Evolutionary conservation across 345 rosid species (phyloP).

Genomic region (Luvunga scandens): DNA sequence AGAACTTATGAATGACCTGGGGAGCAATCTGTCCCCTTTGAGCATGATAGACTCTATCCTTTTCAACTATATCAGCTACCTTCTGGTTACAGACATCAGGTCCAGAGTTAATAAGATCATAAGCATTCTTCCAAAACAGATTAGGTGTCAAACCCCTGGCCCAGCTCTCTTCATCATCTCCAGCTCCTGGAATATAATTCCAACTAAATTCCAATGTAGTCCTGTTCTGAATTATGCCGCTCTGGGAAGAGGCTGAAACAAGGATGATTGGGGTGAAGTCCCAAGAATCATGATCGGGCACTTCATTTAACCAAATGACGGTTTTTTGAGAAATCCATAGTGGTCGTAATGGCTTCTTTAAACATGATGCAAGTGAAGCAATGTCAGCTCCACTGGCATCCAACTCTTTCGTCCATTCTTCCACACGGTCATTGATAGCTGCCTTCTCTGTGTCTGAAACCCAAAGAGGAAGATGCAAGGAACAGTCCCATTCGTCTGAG

Average conservation of each 20-base stretch:
- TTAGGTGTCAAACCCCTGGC: constrained; percentile 79
- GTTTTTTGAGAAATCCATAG: constrained; percentile 89
- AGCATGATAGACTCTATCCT: constrained; percentile 67
- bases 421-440: constrained; percentile 59
- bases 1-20: constrained; percentile 46
- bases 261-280: constrained; percentile 86
- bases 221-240: constrained; percentile 37
- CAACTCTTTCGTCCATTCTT: constrained; percentile 68
- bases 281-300: constrained; percentile 89
- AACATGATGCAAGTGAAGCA: constrained; percentile 47
- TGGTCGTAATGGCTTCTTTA: constrained; percentile 77
- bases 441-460: constrained; percentile 74
- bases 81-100: constrained; percentile 77
- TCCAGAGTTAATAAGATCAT: constrained; percentile 64
- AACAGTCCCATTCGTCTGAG: constrained; percentile 66
- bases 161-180: constrained; percentile 99
- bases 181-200: constrained; percentile 95
- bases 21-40: constrained; percentile 79
- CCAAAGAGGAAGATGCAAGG: constrained; percentile 94
- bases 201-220: constrained; percentile 78
- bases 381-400: constrained; percentile 88
- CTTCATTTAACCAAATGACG: constrained; percentile 87
- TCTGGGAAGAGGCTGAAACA: constrained; percentile 67
- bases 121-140: constrained; percentile 72
- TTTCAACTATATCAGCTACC: constrained; percentile 88